Evolutionary conservation across 306 rosid species (phyloP).

Genomic region (Phaseolus lunatus): DNA sequence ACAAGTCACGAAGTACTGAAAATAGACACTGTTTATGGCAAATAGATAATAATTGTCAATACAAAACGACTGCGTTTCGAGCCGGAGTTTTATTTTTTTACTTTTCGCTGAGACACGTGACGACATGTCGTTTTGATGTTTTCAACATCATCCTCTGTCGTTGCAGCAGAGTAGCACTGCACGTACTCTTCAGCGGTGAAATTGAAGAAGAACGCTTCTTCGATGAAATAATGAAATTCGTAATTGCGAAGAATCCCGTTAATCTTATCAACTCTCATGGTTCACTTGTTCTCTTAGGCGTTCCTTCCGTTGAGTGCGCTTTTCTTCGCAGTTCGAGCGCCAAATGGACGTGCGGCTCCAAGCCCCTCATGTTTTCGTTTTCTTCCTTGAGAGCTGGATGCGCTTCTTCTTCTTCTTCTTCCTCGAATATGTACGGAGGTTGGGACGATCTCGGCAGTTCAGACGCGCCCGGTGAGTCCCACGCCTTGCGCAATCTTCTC

Average conservation of each 20-base stretch:
- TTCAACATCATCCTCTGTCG: not conserved
- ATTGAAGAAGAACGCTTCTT: not conserved
- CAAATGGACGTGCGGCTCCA: slow-evolving; percentile 48
- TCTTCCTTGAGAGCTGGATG: slow-evolving; percentile 51
- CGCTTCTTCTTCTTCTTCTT: slow-evolving; percentile 51
- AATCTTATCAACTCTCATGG: slow-evolving; percentile 40
- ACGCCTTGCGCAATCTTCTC: slow-evolving; percentile 66
- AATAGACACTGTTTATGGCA: no score
- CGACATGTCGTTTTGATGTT: slow-evolving; percentile 13
- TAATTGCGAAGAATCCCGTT: slow-evolving; percentile 45
- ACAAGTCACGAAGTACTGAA: no score
- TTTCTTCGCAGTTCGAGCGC: slow-evolving; percentile 38
- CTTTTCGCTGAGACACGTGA: not conserved
- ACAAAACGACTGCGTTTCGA: slow-evolving; percentile 36
- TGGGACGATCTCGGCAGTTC: slow-evolving; percentile 72
- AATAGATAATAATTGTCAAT: not conserved
- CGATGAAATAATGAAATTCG: slow-evolving; percentile 71
- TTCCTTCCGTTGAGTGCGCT: slow-evolving; percentile 44
- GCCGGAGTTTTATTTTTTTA: not conserved
- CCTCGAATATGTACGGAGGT: slow-evolving; percentile 66
- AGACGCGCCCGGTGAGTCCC: slow-evolving; percentile 60
- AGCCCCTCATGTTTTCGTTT: slow-evolving; percentile 43
- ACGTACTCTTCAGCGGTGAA: not conserved
- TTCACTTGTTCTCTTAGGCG: slow-evolving; percentile 42
- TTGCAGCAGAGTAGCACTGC: slow-evolving; percentile 23